phyloP scores from a whole-genome alignment of 225 moss, liverwort and hornwort genomes.

The Physcomitrellopsis africana region DNA sequence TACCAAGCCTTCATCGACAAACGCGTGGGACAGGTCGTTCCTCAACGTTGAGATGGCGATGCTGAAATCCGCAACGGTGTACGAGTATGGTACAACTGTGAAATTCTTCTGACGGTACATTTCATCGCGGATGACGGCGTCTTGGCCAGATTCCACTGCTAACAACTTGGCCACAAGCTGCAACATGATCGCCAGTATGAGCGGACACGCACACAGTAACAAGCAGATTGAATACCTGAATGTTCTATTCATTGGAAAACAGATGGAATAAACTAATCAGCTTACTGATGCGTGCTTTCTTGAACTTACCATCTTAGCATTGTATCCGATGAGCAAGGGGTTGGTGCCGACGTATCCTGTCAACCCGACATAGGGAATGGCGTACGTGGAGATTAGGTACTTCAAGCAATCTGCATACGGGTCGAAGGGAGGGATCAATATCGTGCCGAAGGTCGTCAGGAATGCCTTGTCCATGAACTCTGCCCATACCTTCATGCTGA shows the following conservation, averaged over 20 bases:
- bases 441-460: conserved; percentile 29
- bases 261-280: too few species aligned
- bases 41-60: conserved; percentile 50
- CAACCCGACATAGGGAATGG: conserved; percentile 79
- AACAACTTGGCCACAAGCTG: conserved; percentile 65
- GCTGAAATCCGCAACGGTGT: conserved; percentile 62
- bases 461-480: conserved; percentile 48
- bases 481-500: conserved; percentile 62
- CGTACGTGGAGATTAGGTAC: conserved; percentile 66
- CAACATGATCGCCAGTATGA: neutral
- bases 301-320: conserved; percentile 49
- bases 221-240: too few species aligned
- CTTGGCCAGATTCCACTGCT: conserved; percentile 77
- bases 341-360: conserved; percentile 74
- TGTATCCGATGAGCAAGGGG: conserved; percentile 38
- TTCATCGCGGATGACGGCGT: conserved; percentile 67
- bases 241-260: too few species aligned
- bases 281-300: neutral
- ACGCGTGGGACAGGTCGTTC: conserved; percentile 34
- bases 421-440: conserved; percentile 61
- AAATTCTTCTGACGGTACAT: conserved; percentile 48
- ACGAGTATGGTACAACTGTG: conserved; percentile 47
- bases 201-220: neutral
- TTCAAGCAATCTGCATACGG: conserved; percentile 67
- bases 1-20: conserved; percentile 68